phyloP scores from a whole-genome alignment of 139 green algal species.

The Medakamo hakoo region DNA sequence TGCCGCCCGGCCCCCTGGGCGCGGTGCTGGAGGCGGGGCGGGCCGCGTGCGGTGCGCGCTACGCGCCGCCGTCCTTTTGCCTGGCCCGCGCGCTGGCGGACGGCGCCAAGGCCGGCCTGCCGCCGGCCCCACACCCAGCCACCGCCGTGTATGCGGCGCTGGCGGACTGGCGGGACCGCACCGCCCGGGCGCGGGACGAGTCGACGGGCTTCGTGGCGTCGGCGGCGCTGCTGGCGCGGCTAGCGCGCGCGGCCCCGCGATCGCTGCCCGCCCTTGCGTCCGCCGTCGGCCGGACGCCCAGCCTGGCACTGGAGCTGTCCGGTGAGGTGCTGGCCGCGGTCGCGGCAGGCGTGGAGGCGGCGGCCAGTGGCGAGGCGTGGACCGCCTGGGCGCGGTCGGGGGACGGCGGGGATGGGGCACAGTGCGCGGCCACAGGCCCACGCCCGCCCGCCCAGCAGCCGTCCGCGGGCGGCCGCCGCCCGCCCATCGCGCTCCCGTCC shows the following conservation, averaged over 20 bases:
- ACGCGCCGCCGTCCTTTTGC: conserved; percentile 42
- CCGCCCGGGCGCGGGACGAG: conserved; percentile 59
- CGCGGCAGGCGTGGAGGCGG: background rate
- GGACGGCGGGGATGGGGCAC: background rate
- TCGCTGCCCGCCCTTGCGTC: conserved; percentile 11
- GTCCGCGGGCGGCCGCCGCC: no score
- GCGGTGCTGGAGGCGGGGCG: conserved; percentile 57
- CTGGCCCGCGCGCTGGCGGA: conserved; percentile 3
- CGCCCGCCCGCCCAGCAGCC: no score
- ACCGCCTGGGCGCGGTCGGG: background rate
- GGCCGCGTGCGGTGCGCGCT: conserved; percentile 52
- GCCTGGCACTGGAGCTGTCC: background rate
- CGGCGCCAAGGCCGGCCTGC: conserved; percentile 1
- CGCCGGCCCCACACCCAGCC: conserved; percentile 28
- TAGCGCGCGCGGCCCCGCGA: conserved; percentile 32
- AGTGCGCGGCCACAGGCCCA: no score
- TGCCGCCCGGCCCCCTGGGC: conserved; percentile 17
- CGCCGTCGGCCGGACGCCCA: conserved; percentile 3
- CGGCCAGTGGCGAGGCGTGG: background rate
- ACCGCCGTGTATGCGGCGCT: conserved; percentile 33
- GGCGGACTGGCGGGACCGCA: conserved; percentile 53
- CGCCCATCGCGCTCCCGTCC: no score
- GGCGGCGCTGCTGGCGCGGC: conserved; percentile 40
- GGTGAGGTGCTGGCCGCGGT: conserved; percentile 5
- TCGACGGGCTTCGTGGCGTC: conserved; percentile 68